Base-by-base conservation (phyloP, 2,329 filamentous ascomycete species). In the Cryphonectria naterciae region DNA sequence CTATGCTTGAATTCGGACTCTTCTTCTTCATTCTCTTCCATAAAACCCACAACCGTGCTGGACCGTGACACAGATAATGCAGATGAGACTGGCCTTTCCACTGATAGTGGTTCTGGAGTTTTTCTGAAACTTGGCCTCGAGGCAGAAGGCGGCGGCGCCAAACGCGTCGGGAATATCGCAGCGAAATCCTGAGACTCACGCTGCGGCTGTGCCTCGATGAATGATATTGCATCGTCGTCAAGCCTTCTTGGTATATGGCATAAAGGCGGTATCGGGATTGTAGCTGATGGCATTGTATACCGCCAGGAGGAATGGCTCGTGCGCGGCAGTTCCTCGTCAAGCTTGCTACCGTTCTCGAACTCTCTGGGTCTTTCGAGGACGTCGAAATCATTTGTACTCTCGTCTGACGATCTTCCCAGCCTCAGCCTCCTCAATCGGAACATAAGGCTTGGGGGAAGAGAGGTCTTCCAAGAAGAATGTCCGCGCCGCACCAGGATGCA, bases 271-370 rank as follows among this genome's bases (percentile, higher is more conserved):
- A 46, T n/a, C 25, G 25, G 1, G 19, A n/a, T 22, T 11, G 28
- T 22, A 5, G 25, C 25, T 37, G 63, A 4, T 25, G 19, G 25
- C 19, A 35, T 39, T 32, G 52, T 13, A 15, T 22, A 6, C 25
- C 64, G 49, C 64, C 64, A 66, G 11, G 64, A 66, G 35, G 39
- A 56, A 39, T 25, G n/a, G 37, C 37, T 39, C n/a, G 19, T 39
- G 1, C 39, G 39, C 2, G 64, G 43, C 46, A 22, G 46, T 8
- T 39, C 7, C 58, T 61, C 32, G 58, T 61, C 32, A n/a, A n/a
- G 35, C 28, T 39, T 37, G 19, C 4, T 37, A 19, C 32, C 32
- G 63, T 52, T 17, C 15, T 65, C 32, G 4, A 46, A 32, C 28
- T n/a, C n/a, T 3, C n/a, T 13, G 4, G 46, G 25, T n/a, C 28